A percentile compares a stretch with the other conserved stretches of the same genome.
Conservation (phyloP, 441 rosid genomes). For the Gossypium schwendimanii region DNA sequence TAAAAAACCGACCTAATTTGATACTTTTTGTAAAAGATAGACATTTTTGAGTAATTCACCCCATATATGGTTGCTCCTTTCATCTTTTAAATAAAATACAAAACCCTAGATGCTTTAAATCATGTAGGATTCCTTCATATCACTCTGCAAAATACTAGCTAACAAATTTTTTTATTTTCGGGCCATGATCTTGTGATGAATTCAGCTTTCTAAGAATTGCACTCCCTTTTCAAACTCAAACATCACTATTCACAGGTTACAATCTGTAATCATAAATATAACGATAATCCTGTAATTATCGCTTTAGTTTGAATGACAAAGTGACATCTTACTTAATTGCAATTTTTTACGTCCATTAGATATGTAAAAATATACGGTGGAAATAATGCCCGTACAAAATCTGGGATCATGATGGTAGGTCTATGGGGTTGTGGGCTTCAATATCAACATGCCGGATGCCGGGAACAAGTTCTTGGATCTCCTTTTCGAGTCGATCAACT, state of each 20-base stretch:
- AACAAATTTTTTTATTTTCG: no score
- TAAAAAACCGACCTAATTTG: no score
- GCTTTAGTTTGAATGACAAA: background rate
- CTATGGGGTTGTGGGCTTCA: conserved; percentile 88
- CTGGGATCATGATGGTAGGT: conserved; percentile 25
- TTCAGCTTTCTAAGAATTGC: no score
- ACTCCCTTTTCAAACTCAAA: no score
- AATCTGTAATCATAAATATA: background rate
- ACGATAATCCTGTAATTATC: background rate
- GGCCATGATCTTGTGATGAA: no score
- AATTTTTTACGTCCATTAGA: background rate
- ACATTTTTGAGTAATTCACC: no score
- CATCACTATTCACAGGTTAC: background rate
- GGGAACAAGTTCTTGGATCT: conserved; percentile 92
- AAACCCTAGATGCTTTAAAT: no score
- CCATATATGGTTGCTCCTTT: no score
- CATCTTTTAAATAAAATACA: no score
- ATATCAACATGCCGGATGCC: conserved; percentile 95
- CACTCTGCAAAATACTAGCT: no score
- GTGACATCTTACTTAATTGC: background rate
- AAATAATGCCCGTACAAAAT: background rate
- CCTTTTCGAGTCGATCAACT: conserved; percentile 87
- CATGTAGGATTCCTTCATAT: no score
- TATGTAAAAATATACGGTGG: background rate
- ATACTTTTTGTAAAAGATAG: no score